Percentiles rank a stretch among this genome's conserved stretches.
These are phyloP conservation scores for Pythium oligandrum DNA, from an alignment of 352 stramenopile genomes.

Conservation along the genomic window DNA sequence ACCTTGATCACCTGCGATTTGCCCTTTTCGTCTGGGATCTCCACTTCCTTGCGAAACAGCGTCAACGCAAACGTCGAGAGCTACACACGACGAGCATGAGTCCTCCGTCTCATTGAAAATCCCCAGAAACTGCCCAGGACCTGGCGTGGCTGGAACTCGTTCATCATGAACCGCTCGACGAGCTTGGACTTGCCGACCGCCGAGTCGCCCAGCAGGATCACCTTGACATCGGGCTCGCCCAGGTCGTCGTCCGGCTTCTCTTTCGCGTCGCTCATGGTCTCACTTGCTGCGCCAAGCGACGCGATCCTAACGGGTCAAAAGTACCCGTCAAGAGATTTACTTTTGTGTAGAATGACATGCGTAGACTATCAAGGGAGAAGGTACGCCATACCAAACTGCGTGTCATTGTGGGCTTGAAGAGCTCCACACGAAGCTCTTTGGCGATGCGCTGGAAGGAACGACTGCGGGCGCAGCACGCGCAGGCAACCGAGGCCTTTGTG, in stretches of 20 bases:
- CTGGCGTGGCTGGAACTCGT: constrained; percentile 93
- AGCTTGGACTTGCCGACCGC: constrained; percentile 95
- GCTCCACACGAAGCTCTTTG: too few species aligned
- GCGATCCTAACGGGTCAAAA: constrained; percentile 7
- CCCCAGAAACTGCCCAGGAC: constrained; percentile 12
- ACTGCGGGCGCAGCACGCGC: constrained; percentile 14
- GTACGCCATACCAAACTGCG: too few species aligned
- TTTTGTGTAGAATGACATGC: too few species aligned
- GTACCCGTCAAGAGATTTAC: too few species aligned
- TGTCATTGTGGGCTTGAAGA: too few species aligned
- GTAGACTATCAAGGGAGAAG: too few species aligned
- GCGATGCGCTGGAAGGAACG: constrained; percentile 13
- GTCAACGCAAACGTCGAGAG: constrained; percentile 95
- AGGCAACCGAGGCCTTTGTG: constrained; percentile 28
- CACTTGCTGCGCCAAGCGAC: constrained; percentile 1
- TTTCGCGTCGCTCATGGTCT: constrained; percentile 21
- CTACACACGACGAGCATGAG: constrained; percentile 23
- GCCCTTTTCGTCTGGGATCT: constrained; percentile 54
- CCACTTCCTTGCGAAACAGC: constrained; percentile 90
- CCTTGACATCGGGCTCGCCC: constrained; percentile 62
- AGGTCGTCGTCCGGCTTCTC: constrained; percentile 36
- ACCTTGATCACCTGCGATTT: constrained; percentile 54
- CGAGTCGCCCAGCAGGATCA: constrained; percentile 92
- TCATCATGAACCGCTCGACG: constrained; percentile 94
- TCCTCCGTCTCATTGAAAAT: constrained; percentile 3